Conservation (phyloP, 441 rosid species). For the Capsella rubella region DNA sequence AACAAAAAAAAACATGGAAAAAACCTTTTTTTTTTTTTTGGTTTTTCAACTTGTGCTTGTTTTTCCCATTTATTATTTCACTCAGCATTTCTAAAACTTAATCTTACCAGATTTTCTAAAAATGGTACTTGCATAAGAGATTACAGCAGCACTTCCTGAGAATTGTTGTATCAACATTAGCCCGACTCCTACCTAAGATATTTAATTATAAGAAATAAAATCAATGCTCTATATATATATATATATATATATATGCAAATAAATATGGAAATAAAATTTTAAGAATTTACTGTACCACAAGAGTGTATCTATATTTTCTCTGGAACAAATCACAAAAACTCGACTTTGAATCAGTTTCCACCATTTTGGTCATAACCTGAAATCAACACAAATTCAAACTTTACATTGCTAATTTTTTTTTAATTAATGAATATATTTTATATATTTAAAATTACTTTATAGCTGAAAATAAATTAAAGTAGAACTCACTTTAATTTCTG, state of each 20-base stretch:
- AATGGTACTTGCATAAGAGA: slow-evolving; percentile 55
- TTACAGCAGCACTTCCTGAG: slow-evolving; percentile 54
- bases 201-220: not conserved
- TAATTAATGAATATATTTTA: not conserved
- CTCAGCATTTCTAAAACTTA: not conserved
- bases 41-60: too few species aligned
- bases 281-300: slow-evolving; percentile 41
- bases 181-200: slow-evolving; percentile 63
- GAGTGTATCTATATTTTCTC: slow-evolving; percentile 53
- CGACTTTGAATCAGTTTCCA: slow-evolving; percentile 42
- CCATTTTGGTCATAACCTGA: slow-evolving; percentile 51
- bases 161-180: slow-evolving; percentile 59
- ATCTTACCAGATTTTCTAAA: slow-evolving; percentile 52
- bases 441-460: not conserved
- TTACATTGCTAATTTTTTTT: not conserved
- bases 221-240: not conserved
- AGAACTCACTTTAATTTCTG: slow-evolving; percentile 57
- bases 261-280: not conserved
- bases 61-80: too few species aligned
- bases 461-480: not conserved
- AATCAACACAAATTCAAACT: slow-evolving; percentile 23
- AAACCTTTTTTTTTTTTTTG: too few species aligned
- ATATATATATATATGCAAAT: not conserved
- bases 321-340: slow-evolving; percentile 52
- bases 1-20: not conserved